These are phyloP conservation scores for Tardiomyces depauwii DNA, from an alignment of 1,139 yeast genomes.

Conservation along the genomic window DNA sequence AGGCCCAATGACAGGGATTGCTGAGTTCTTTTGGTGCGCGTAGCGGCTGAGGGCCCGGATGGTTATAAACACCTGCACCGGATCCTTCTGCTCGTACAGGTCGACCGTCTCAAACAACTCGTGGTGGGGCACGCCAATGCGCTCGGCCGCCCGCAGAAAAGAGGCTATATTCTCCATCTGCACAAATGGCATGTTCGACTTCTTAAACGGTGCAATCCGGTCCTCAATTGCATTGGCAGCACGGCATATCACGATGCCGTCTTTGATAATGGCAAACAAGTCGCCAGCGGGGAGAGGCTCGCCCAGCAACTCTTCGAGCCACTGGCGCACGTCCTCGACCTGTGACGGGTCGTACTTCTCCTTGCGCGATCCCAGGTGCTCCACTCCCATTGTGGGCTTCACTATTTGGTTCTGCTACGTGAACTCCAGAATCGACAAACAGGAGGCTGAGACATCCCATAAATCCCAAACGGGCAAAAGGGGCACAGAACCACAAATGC, in stretches of 20 bases:
- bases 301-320: conserved; percentile 19
- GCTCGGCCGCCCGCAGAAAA: conserved; percentile 46
- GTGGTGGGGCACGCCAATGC: conserved; percentile 67
- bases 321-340: conserved; percentile 12
- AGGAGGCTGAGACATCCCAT: too few species aligned
- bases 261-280: conserved; percentile 45
- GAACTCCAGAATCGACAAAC: too few species aligned
- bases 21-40: conserved; percentile 37
- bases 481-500: too few species aligned
- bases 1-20: conserved; percentile 42
- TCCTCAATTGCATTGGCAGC: conserved; percentile 30
- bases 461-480: too few species aligned
- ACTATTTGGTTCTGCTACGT: too few species aligned
- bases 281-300: conserved; percentile 16
- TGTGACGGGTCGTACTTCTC: not conserved
- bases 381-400: not conserved
- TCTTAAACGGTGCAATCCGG: conserved; percentile 40
- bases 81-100: conserved; percentile 61
- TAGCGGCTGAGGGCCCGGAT: conserved; percentile 63
- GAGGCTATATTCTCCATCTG: conserved; percentile 76
- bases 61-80: conserved; percentile 65
- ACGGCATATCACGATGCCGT: conserved; percentile 55
- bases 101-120: conserved; percentile 80
- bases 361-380: not conserved
- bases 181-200: conserved; percentile 70